Conservation (phyloP, 1,284 basidiomycete species). For the Sporisorium exsertum region DNA sequence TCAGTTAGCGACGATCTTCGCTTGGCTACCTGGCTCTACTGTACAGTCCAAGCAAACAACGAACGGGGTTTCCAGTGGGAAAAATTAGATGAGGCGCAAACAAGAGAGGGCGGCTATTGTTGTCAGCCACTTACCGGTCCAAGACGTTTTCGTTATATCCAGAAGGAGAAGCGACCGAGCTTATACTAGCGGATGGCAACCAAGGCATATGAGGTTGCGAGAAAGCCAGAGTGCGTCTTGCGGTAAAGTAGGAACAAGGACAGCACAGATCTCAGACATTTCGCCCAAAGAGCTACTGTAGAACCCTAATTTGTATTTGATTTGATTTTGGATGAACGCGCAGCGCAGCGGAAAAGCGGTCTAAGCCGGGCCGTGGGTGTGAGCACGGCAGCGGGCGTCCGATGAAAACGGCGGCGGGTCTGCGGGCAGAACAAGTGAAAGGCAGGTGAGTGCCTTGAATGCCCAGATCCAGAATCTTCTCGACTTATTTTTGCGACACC, state of each 20-base stretch:
- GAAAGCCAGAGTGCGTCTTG: no score
- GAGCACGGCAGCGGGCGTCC: not conserved
- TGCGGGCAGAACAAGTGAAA: conserved; percentile 1
- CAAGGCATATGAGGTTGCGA: no score
- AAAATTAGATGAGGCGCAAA: no score
- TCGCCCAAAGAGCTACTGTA: conserved; percentile 3
- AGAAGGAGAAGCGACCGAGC: no score
- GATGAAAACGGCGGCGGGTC: conserved; percentile 1
- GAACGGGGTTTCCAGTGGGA: not conserved
- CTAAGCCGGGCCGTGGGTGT: no score
- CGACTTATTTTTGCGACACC: no score
- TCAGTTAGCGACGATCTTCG: conserved; percentile 22
- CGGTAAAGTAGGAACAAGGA: no score
- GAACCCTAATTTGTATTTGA: not conserved
- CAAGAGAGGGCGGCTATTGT: no score
- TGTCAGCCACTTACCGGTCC: no score
- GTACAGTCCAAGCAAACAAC: not conserved
- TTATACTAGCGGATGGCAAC: no score
- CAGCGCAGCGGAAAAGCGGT: not conserved
- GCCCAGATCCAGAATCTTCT: not conserved
- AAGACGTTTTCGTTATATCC: no score
- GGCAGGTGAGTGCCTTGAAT: no score
- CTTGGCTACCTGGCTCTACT: conserved; percentile 19
- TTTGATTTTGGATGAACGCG: not conserved
- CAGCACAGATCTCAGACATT: conserved; percentile 16